Base-by-base conservation (phyloP, 768 basidiomycete species). In the Boletus coccyginus region DNA sequence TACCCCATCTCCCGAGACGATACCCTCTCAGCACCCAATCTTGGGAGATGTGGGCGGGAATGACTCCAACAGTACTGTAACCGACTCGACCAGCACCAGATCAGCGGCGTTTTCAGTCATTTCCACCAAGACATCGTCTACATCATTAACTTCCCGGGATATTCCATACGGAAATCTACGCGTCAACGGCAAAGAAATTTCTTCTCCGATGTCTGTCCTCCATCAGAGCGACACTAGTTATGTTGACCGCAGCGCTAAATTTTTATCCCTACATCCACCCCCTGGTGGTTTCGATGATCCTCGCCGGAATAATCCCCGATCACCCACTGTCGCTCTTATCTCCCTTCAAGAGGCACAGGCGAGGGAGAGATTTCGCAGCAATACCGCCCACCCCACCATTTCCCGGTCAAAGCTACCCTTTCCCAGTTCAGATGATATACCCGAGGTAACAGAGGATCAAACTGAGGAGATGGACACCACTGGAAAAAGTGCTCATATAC, bases 301-400 rank as follows among this genome's bases (percentile, higher is more conserved):
- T n/a, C 81, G 78, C 12, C 85, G 83, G 81, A 73, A 70, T 41
- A 84, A 84, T 50, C 77, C 58, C 56, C 64, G 71, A 9, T 72
- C 80, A 13, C 78, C 84, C 21, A 72, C 81, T 16, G 85, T 90
- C 59, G 76, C 81, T 32, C 79, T 92, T 39, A 91, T 92, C 48
- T 82, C 88, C 6, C 75, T 92, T 51, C 87, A 91, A 65, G 88
- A 92, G 73, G 90, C 90, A 4, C 83, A 89, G 62, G 88, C 85
- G 13, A 72, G 77, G 53, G 78, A 87, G 66, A 82, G 86, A 48
- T 75, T 81, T 44, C 82, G 86, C 49, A 81, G 77, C 61, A 72
- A 71, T n/a, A 79, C 80, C 5, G 69, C 68, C 19, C 72, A 76
- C 45, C 58, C 62, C 50, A 55, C 68, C 2, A 58, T 71, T 45